These are phyloP conservation scores for Stagonosporopsis vannaccii DNA, from an alignment of 2,329 filamentous ascomycete genomes.

Conservation along the genomic window DNA sequence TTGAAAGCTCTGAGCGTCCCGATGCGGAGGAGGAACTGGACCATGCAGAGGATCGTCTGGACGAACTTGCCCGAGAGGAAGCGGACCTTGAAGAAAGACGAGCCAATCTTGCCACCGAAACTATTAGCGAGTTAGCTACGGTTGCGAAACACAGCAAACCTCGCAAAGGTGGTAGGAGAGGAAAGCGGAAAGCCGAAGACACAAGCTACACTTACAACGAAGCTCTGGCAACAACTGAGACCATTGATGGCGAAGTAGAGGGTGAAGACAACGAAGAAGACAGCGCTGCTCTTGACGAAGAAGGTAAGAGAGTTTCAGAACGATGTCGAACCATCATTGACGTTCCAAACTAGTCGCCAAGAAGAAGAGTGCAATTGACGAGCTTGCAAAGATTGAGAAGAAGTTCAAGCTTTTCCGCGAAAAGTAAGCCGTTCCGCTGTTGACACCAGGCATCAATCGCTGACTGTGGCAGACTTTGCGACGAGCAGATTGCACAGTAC, in stretches of 20 bases:
- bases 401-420: constrained; percentile 88
- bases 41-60: constrained; percentile 48
- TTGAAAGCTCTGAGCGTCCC: constrained; percentile 36
- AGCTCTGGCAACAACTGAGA: constrained; percentile 68
- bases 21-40: constrained; percentile 62
- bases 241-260: constrained; percentile 62
- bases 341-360: constrained; percentile 66
- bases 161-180: constrained; percentile 54
- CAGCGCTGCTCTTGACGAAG: constrained; percentile 46
- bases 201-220: constrained; percentile 36
- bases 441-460: constrained; percentile 15
- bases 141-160: constrained; percentile 47
- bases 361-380: constrained; percentile 80
- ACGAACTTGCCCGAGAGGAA: constrained; percentile 42
- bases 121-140: constrained; percentile 44
- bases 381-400: constrained; percentile 81
- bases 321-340: background rate
- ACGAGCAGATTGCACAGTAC: constrained; percentile 83
- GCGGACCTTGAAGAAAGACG: constrained; percentile 45
- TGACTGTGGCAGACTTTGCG: constrained; percentile 71
- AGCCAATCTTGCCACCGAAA: constrained; percentile 43
- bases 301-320: constrained; percentile 33
- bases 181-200: constrained; percentile 60
- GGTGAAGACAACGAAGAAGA: constrained; percentile 57
- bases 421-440: constrained; percentile 60